Base-by-base conservation (phyloP, 176 grass and related monocot genomes). In the Ensete glaucum region DNA sequence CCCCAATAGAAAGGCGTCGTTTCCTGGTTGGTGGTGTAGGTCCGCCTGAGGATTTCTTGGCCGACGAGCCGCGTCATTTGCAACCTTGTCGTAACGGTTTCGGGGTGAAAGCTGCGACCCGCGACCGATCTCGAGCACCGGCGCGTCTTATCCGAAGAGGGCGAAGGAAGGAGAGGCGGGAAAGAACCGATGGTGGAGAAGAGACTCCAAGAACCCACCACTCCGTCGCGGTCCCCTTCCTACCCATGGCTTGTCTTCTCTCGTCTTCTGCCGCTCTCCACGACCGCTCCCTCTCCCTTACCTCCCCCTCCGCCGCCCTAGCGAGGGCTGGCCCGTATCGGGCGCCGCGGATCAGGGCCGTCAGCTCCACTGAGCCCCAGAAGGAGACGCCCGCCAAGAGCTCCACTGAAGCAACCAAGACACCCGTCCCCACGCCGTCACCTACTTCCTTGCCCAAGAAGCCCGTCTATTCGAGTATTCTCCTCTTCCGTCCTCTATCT, bases 401-500 rank as follows among this genome's bases (percentile, higher is more conserved):
- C 17, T 56, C 82, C 0, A 3, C 50, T 0, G 67, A 67, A 1
- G 54, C 48, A 22, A 75, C 51, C 2, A 53, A 52, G 1, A 8
- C 52, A 71, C 52, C 19, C 56, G n/a, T 27, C 24, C 1, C 34
- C 34, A 43, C 34, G 34, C 34, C 4, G 0, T 43, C 34, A 43
- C 34, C 53, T n/a, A 11, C 23, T 15, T 8, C 64, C 9, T 15
- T 20, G 26, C 65, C 77, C 15, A 96, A 85, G 87, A 96, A 96
- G 76, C 89, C 93, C 1, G 89, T 88, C 1, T 92, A 85, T 81
- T 92, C 93, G 23, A 96, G 89, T 90, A 82, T 81, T 84, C 50
- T 21, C 54, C n/a, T 19, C n/a, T 7, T 22, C 49, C n/a, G 9
- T 8, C 62, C 1, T 52, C n/a, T 67, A 1, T 19, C 8, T 12